These are phyloP conservation scores for Pichia sorboxylosa DNA, from an alignment of 1,139 yeast species.

Conservation along the genomic window DNA sequence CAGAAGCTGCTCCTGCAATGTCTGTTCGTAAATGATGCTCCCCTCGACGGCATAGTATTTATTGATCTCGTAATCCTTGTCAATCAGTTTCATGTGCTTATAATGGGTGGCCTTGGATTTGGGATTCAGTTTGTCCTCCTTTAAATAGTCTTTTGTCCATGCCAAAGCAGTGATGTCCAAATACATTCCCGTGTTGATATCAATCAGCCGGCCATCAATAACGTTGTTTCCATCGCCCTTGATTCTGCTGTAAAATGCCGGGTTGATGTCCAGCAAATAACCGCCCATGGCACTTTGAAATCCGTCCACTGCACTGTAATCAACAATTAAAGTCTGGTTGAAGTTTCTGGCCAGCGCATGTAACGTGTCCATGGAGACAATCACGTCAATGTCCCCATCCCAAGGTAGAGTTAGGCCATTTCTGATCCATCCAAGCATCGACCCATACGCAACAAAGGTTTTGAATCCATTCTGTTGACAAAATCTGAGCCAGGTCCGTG, in stretches of 20 bases:
- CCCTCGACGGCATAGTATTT: slow-evolving; percentile 14
- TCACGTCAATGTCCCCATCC: slow-evolving; percentile 54
- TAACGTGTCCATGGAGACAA: slow-evolving; percentile 36
- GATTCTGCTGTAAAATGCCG: slow-evolving; percentile 26
- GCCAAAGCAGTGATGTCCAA: slow-evolving; percentile 48
- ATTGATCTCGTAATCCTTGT: slow-evolving; percentile 26
- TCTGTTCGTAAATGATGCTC: slow-evolving; percentile 5
- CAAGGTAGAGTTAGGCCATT: slow-evolving; percentile 50
- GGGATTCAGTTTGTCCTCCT: slow-evolving; percentile 13
- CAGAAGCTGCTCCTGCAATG: slow-evolving; percentile 10
- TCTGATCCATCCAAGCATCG: slow-evolving; percentile 50
- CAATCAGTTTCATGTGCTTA: slow-evolving; percentile 23
- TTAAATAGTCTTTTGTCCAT: slow-evolving; percentile 23
- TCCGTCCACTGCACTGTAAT: slow-evolving; percentile 23
- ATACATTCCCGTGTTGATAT: slow-evolving; percentile 41
- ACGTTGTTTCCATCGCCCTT: slow-evolving; percentile 34
- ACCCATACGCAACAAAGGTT: slow-evolving; percentile 54
- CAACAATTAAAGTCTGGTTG: slow-evolving; percentile 40
- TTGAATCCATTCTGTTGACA: slow-evolving; percentile 30
- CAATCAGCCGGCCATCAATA: slow-evolving; percentile 53
- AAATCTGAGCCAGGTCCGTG: slow-evolving; percentile 45
- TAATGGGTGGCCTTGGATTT: too few species aligned
- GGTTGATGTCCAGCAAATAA: slow-evolving; percentile 41
- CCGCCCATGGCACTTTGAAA: slow-evolving; percentile 29
- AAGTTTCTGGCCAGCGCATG: slow-evolving; percentile 29